Percentiles rank a stretch among this genome's conserved stretches.
Conservation (phyloP, 768 basidiomycete genomes). For the Hericium alpestre region DNA sequence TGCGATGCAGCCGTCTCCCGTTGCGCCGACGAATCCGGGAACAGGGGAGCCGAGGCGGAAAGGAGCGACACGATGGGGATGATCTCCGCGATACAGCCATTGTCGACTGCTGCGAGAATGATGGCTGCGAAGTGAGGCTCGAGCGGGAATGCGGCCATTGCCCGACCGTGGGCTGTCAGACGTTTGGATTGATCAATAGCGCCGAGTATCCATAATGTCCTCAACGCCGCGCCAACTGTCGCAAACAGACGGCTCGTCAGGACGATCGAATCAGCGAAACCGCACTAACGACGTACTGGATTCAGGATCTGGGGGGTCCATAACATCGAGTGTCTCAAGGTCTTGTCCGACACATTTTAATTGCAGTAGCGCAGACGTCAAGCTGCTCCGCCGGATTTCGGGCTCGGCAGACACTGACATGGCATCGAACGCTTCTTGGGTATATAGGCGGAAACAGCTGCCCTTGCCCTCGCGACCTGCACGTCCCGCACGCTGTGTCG, state of each 20-base stretch:
- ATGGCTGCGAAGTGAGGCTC: slow-evolving; percentile 76
- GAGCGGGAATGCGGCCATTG: slow-evolving; percentile 89
- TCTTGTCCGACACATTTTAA: slow-evolving; percentile 78
- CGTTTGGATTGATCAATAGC: slow-evolving; percentile 58
- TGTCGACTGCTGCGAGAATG: slow-evolving; percentile 64
- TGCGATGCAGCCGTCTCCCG: slow-evolving; percentile 64
- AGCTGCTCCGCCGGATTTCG: slow-evolving; percentile 82
- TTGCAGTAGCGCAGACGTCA: slow-evolving; percentile 76
- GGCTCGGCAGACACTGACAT: slow-evolving; percentile 67
- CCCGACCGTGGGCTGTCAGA: slow-evolving; percentile 64
- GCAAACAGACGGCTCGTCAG: neutral
- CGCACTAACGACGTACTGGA: slow-evolving; percentile 44
- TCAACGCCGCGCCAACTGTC: slow-evolving; percentile 51
- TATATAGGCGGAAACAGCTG: slow-evolving; percentile 86
- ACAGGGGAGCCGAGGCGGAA: slow-evolving; percentile 71
- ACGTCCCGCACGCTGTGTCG: slow-evolving; percentile 89
- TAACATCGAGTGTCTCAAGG: slow-evolving; percentile 71
- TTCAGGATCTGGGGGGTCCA: slow-evolving; percentile 75
- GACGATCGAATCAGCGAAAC: neutral
- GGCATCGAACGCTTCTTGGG: slow-evolving; percentile 62
- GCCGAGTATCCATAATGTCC: slow-evolving; percentile 67
- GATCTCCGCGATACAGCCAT: slow-evolving; percentile 68
- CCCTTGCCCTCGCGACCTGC: slow-evolving; percentile 92
- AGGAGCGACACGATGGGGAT: slow-evolving; percentile 79
- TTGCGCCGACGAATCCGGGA: slow-evolving; percentile 65